Base-by-base conservation (phyloP, 352 stramenopile species). In the Phytophthora idaei region DNA sequence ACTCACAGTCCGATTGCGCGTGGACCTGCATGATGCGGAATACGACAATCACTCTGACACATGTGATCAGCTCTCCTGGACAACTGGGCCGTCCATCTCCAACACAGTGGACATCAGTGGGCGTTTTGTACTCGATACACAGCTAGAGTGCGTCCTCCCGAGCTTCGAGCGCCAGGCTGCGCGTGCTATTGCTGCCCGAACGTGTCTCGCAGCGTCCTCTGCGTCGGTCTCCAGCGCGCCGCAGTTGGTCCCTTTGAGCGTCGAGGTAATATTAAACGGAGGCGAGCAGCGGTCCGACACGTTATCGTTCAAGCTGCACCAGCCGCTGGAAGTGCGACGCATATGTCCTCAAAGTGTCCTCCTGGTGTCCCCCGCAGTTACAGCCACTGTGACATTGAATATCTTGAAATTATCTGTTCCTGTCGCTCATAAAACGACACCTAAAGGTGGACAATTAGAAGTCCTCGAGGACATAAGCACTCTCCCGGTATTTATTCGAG, bases 261-360 rank as follows among this genome's bases (percentile, higher is more conserved):
- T 92, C n/a, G 76, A 90, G 51, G 81, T 92, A 12, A 73, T 90
- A 28, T 15, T 92, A 12, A 77, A 90, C 56, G 81, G 78, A 6
- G 66, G 59, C 0, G 76, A 90, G 3, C 57, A 56, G 8, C 54
- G 80, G 48, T 92, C 84, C 9, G 90, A 92, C 51, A 44, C 63
- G 12, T 52, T 92, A 5, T 48, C 61, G 12, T 81, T 89, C 37
- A 47, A 63, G 12, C 41, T 92, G 45, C 81, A 92, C 32, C 81
- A 89, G 41, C 69, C 71, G 15, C 67, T 92, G 36, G 51, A 73
- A 4, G 57, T 92, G 11, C 65, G 74, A 15, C 81, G 76, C 27
- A 69, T 92, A 57, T 61, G 72, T 44, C 84, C 84, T 28, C 78
- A 89, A 51, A 80, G 81, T 47, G 72, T 92, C 54, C 66, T 92